phyloP scores from a whole-genome alignment of 352 stramenopile species.

The Phytophthora cactorum region DNA sequence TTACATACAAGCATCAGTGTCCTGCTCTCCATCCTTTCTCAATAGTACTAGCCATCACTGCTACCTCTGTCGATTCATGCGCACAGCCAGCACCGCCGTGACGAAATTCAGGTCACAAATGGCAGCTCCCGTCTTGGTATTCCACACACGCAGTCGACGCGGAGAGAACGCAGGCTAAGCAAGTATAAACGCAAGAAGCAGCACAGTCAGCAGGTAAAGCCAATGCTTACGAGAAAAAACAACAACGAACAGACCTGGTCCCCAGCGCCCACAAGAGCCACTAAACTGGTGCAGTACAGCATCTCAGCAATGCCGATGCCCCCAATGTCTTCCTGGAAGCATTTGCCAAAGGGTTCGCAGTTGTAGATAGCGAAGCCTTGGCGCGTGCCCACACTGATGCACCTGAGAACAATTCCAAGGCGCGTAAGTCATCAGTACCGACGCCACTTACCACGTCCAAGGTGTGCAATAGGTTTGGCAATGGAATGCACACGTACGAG shows the following conservation, averaged over 20 bases:
- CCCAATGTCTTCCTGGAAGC: constrained; percentile 87
- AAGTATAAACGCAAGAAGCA: background rate
- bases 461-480: background rate
- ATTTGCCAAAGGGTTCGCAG: constrained; percentile 91
- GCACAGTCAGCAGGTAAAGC: background rate
- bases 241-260: constrained; percentile 67
- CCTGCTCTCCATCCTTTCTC: background rate
- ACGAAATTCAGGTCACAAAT: constrained; percentile 95
- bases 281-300: constrained; percentile 93
- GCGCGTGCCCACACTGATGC: constrained; percentile 90
- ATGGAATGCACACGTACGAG: constrained; percentile 51
- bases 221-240: background rate
- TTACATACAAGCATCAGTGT: constrained; percentile 5
- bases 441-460: background rate
- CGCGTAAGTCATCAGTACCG: background rate
- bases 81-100: constrained; percentile 88
- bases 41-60: background rate
- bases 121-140: constrained; percentile 89
- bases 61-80: constrained; percentile 91
- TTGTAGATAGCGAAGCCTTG: constrained; percentile 92
- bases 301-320: constrained; percentile 93
- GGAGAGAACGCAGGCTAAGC: constrained; percentile 90
- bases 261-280: constrained; percentile 91
- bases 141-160: constrained; percentile 90
- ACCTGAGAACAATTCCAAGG: constrained; percentile 51